Percentiles rank a stretch among this genome's conserved stretches.
Conservation (phyloP, 371 early-diverging fungal species). For the Syncephalastrum contaminatum region DNA sequence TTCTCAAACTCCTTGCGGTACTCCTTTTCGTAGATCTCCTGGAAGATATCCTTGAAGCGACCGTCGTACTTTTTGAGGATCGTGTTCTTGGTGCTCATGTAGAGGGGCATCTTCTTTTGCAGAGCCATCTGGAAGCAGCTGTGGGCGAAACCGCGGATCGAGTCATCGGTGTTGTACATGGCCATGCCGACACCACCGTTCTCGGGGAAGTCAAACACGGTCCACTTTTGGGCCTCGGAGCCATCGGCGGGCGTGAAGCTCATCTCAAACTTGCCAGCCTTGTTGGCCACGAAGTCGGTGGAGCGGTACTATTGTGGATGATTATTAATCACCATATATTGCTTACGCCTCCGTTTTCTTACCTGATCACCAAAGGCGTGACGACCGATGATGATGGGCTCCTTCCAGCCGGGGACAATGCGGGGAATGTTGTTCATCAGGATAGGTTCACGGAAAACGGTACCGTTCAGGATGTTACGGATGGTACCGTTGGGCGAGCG, state of each 20-base stretch:
- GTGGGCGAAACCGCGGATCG: constrained; percentile 88
- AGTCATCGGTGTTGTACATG: constrained; percentile 91
- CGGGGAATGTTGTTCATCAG: constrained; percentile 85
- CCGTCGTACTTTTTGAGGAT: constrained; percentile 95
- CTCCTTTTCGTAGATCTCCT: constrained; percentile 74
- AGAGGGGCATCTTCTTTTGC: constrained; percentile 82
- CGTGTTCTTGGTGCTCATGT: constrained; percentile 93
- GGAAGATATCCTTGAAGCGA: constrained; percentile 95
- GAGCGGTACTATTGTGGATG: constrained; percentile 67
- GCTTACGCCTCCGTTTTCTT: constrained; percentile 1
- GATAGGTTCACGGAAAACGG: constrained; percentile 96
- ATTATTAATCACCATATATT: too few relatives aligned
- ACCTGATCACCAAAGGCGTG: constrained; percentile 95
- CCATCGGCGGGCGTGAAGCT: constrained; percentile 84
- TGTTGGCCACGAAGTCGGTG: constrained; percentile 82
- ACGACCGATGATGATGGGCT: constrained; percentile 92
- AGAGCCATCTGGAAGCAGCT: constrained; percentile 91
- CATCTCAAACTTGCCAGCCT: constrained; percentile 85
- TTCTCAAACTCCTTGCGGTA: constrained; percentile 67
- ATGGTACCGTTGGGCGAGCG: constrained; percentile 96
- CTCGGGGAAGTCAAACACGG: constrained; percentile 70
- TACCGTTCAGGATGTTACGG: constrained; percentile 91
- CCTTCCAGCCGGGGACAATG: constrained; percentile 90
- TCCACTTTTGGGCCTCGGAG: constrained; percentile 54
- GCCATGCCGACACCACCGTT: constrained; percentile 87